These are phyloP conservation scores for Lotus japonicus DNA, from an alignment of 306 rosid genomes.

Conservation along the genomic window DNA sequence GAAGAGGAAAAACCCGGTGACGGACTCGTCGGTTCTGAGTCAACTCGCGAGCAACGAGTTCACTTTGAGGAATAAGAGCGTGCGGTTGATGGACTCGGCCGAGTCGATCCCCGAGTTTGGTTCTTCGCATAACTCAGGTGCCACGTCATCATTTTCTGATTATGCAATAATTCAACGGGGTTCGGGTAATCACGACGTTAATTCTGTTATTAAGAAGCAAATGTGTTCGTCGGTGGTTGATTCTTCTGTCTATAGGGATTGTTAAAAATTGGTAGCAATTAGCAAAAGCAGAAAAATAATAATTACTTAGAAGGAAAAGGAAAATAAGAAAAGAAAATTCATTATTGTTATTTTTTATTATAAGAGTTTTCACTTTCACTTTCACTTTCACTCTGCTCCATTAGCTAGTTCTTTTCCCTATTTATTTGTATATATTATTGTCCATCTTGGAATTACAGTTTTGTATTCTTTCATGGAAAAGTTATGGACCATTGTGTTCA, in stretches of 20 bases:
- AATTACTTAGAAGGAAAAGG: not conserved
- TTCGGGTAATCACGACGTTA: constrained; percentile 33
- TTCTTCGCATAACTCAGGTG: too few relatives aligned
- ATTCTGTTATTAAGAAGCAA: constrained; percentile 40
- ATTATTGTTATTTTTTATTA: constrained; percentile 12
- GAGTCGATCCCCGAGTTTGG: constrained; percentile 52
- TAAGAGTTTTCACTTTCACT: not conserved
- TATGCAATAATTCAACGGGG: constrained; percentile 44
- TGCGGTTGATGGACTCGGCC: constrained; percentile 29
- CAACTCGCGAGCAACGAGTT: constrained; percentile 47
- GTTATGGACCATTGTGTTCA: not conserved
- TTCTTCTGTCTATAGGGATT: constrained; percentile 78
- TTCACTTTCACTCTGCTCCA: not conserved
- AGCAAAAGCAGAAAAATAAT: constrained; percentile 7
- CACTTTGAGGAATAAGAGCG: constrained; percentile 23
- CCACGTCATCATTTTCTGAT: constrained; percentile 32
- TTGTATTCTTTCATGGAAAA: constrained; percentile 15
- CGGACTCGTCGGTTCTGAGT: constrained; percentile 57
- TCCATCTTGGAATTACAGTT: constrained; percentile 35
- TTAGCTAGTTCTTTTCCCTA: constrained; percentile 28
- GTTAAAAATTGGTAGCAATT: constrained; percentile 32
- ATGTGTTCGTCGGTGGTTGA: constrained; percentile 56
- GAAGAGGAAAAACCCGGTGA: constrained; percentile 44
- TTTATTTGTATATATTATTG: constrained; percentile 41
- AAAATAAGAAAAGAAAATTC: not conserved